Conservation (phyloP, 805 yeast genomes). For the Spathaspora passalidarum region DNA sequence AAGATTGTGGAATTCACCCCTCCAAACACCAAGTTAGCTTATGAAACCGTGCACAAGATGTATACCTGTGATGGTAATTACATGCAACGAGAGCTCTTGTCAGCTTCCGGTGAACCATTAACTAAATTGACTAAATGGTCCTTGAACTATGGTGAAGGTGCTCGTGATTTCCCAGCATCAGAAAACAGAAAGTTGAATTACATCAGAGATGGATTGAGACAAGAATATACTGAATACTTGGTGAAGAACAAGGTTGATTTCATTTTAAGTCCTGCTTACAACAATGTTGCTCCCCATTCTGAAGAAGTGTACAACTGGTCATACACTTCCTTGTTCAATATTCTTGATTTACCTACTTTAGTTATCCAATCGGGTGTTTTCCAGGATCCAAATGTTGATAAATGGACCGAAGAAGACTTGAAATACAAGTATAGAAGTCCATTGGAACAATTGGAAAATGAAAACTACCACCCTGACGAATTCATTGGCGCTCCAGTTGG, state of each 20-base stretch:
- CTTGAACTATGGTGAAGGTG: slow-evolving; percentile 57
- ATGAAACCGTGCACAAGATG: slow-evolving; percentile 53
- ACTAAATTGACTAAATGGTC: slow-evolving; percentile 61
- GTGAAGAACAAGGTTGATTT: slow-evolving; percentile 58
- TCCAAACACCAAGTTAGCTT: slow-evolving; percentile 55
- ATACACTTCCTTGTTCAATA: slow-evolving; percentile 71
- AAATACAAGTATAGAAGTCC: slow-evolving; percentile 40
- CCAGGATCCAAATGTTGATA: slow-evolving; percentile 55
- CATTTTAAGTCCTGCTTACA: slow-evolving; percentile 64
- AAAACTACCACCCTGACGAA: slow-evolving; percentile 44
- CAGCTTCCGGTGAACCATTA: slow-evolving; percentile 68
- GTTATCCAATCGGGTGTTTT: slow-evolving; percentile 59
- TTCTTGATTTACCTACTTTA: slow-evolving; percentile 68
- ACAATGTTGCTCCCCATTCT: slow-evolving; percentile 69
- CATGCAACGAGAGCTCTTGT: slow-evolving; percentile 49
- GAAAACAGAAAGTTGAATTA: slow-evolving; percentile 56
- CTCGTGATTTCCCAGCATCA: slow-evolving; percentile 39
- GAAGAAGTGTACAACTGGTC: slow-evolving; percentile 72
- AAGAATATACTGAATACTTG: slow-evolving; percentile 53
- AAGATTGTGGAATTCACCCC: slow-evolving; percentile 56
- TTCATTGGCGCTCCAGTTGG: slow-evolving; percentile 54
- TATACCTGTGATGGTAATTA: slow-evolving; percentile 69
- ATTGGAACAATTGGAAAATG: slow-evolving; percentile 48
- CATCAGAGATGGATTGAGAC: slow-evolving; percentile 57
- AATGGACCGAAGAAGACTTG: slow-evolving; percentile 36